Evolutionary conservation across 257 asterid species (phyloP).

Genomic region (Voacanga thouarsii): DNA sequence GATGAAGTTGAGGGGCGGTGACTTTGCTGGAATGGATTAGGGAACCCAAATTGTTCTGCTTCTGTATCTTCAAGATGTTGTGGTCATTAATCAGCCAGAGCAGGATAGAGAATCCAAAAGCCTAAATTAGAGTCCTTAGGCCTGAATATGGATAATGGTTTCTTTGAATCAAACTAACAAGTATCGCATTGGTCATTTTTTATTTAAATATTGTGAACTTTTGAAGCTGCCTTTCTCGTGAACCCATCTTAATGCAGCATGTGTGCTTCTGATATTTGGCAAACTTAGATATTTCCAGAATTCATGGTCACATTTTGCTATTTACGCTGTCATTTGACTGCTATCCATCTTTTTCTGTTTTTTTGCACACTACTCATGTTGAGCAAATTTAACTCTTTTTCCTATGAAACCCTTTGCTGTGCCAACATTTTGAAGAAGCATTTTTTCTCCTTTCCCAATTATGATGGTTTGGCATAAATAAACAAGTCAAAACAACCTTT

Average conservation of each 20-base stretch:
- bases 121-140: not conserved
- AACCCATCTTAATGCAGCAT: not conserved
- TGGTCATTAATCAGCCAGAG: not conserved
- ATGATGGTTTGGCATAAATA: not conserved
- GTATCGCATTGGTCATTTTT: not conserved
- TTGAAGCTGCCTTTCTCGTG: not conserved
- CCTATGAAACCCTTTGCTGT: not conserved
- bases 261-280: not conserved
- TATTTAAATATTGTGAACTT: not conserved
- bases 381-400: not conserved
- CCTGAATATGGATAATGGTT: not conserved
- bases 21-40: not conserved
- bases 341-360: not conserved
- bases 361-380: not conserved
- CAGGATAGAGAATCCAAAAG: not conserved
- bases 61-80: not conserved
- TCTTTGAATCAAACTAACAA: too few species aligned
- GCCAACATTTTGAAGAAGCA: not conserved
- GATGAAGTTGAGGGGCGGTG: too few species aligned
- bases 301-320: not conserved
- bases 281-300: not conserved
- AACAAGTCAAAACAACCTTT: not conserved
- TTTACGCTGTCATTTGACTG: not conserved
- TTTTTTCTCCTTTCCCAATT: not conserved
- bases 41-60: not conserved